Conservation (phyloP, 2,329 filamentous ascomycete species). For the Verticillium longisporum region DNA sequence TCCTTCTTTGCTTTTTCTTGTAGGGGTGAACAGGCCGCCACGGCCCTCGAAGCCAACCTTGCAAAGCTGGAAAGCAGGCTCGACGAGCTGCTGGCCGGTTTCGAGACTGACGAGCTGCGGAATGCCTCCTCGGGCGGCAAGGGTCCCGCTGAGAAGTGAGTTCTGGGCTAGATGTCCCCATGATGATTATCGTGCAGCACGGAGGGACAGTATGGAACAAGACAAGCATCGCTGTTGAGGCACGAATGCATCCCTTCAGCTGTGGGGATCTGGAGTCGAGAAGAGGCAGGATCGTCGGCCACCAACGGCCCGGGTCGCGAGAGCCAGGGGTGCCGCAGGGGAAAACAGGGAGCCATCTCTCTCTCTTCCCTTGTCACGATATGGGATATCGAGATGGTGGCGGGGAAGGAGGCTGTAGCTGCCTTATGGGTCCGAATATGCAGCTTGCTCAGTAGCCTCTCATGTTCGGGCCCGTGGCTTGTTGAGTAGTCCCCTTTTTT, state of each 20-base stretch:
- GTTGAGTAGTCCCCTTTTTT: background rate
- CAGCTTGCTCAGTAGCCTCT: background rate
- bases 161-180: background rate
- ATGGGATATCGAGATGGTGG: background rate
- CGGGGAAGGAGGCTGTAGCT: background rate
- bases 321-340: background rate
- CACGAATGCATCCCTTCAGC: no score
- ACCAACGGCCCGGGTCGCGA: background rate
- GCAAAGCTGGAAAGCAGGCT: slow-evolving; percentile 45
- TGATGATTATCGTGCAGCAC: no score
- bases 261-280: background rate
- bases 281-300: background rate
- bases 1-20: background rate
- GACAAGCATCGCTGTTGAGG: background rate
- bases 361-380: background rate
- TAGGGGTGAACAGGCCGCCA: slow-evolving; percentile 49
- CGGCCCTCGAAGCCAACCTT: slow-evolving; percentile 45
- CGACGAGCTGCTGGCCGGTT: slow-evolving; percentile 44
- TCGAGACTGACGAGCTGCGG: slow-evolving; percentile 24
- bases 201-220: background rate
- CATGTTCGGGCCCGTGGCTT: background rate
- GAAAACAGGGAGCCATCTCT: background rate
- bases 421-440: background rate
- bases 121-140: background rate
- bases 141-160: background rate